Evolutionary conservation across 495 filamentous ascomycete species (phyloP), one percentile per base, ranked within the genome.

Genomic region (Sordaria brevicollis): DNA sequence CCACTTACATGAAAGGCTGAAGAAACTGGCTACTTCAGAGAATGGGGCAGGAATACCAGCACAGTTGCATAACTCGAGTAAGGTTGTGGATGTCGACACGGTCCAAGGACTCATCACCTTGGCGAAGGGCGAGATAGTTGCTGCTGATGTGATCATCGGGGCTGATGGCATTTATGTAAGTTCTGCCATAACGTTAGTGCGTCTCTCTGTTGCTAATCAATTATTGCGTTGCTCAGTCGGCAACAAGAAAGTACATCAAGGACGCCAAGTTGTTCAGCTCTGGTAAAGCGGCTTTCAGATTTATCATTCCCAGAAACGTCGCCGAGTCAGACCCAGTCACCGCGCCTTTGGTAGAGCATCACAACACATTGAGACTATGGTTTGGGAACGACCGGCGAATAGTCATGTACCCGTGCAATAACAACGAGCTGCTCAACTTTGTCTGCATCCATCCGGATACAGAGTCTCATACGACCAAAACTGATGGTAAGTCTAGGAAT

Each of bases 271-370:
- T 84, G 4, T 80, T 81, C 57, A 77, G 82, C 69, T 84, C 83
- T 6, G 87, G 88, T 7, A 86, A 84, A 69, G 84, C 81, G 66
- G 88, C 88, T 2, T 91, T 88, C 76, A 82, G 88, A n/a, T 90
- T 91, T 74, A 74, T 89, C 3, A 79, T 90, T 1, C 75, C 80
- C 3, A 79, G 81, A 3, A 73, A 83, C 35, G 73, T 76, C 10
- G 82, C 83, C 1, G 74, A 79, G 5, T 79, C 79, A 33, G 85
- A 89, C 69, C 80, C 85, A 0, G 77, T 80, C 17, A 86, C 84
- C 0, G 78, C 74, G 13, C 77, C 79, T 0, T 74, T 85, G 19
- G 80, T 80, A 7, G 65, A 81, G 35, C 72, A 79, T 15, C 69
- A 74, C 17, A 82, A 84, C 13, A 74, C 84, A 0, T 74, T 89